Evolutionary conservation across 805 yeast species (phyloP).

Genomic region (Candida ortonii): DNA sequence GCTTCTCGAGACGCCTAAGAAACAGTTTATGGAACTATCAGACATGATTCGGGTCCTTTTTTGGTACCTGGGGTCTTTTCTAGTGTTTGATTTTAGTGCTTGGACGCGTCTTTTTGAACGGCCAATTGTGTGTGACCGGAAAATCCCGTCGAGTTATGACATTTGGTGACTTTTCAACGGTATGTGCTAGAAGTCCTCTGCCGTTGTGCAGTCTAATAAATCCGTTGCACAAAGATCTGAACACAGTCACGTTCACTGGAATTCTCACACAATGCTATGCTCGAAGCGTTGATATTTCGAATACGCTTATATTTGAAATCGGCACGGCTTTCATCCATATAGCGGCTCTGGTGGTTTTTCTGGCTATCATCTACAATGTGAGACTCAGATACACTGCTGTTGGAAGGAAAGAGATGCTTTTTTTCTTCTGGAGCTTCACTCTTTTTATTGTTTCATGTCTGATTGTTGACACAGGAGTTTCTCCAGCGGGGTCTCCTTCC

Average conservation of each 20-base stretch:
- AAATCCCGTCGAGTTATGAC: conserved; percentile 41
- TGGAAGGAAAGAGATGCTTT: conserved; percentile 83
- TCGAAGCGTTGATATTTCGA: conserved; percentile 81
- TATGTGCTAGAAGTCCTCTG: conserved; percentile 67
- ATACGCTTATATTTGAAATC: conserved; percentile 84
- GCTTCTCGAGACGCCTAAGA: no score
- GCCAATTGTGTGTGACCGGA: no score
- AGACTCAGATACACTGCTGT: conserved; percentile 90
- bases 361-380: conserved; percentile 73
- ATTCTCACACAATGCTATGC: conserved; percentile 79
- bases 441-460: conserved; percentile 61
- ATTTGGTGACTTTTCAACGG: conserved; percentile 60
- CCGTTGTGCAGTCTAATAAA: conserved; percentile 79
- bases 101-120: no score
- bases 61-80: no score
- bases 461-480: conserved; percentile 87
- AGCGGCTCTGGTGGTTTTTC: conserved; percentile 60
- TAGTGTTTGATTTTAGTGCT: no score
- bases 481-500: conserved; percentile 75
- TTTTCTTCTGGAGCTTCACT: conserved; percentile 60
- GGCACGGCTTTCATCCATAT: conserved; percentile 87
- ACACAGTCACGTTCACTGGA: conserved; percentile 47
- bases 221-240: conserved; percentile 35
- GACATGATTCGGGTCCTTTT: no score
- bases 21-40: no score